A percentile compares a stretch with the other conserved stretches of the same genome.
Evolutionary conservation across 2,329 filamentous ascomycete genomes (phyloP).

Genomic region (Botrytis fabae): DNA sequence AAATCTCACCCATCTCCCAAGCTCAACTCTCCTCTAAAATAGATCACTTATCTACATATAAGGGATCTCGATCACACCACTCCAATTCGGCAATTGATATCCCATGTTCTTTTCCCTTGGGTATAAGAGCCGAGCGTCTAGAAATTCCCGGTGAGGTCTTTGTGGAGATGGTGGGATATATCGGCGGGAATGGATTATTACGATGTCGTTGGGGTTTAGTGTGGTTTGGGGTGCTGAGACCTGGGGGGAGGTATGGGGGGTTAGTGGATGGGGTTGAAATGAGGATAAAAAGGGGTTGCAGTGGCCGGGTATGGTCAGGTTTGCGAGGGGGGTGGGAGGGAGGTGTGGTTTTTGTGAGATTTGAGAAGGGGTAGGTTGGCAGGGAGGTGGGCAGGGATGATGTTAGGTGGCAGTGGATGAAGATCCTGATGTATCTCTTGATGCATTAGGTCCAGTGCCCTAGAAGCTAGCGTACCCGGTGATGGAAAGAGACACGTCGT

Average conservation of each 20-base stretch:
- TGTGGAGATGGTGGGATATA: background rate
- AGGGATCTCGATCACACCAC: background rate
- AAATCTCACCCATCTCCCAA: background rate
- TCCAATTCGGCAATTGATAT: background rate
- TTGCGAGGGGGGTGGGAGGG: background rate
- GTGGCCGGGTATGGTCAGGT: background rate
- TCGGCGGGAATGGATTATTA: background rate
- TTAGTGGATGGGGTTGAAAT: background rate
- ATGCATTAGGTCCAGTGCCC: background rate
- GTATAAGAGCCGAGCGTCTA: background rate
- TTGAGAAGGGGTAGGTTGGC: background rate
- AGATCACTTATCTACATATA: background rate
- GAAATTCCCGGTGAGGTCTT: background rate
- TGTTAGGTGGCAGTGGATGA: background rate
- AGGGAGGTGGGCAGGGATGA: background rate
- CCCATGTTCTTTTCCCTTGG: background rate
- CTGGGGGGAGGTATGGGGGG: background rate
- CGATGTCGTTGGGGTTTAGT: background rate
- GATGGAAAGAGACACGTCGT: background rate
- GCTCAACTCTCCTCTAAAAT: background rate
- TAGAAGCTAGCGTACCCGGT: background rate
- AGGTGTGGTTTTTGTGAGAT: background rate
- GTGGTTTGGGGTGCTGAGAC: background rate
- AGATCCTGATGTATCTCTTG: background rate
- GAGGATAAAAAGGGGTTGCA: no score